These are phyloP conservation scores for Coemansia sp. DNA, from an alignment of 192 early-diverging fungal species.

Conservation along the genomic window DNA sequence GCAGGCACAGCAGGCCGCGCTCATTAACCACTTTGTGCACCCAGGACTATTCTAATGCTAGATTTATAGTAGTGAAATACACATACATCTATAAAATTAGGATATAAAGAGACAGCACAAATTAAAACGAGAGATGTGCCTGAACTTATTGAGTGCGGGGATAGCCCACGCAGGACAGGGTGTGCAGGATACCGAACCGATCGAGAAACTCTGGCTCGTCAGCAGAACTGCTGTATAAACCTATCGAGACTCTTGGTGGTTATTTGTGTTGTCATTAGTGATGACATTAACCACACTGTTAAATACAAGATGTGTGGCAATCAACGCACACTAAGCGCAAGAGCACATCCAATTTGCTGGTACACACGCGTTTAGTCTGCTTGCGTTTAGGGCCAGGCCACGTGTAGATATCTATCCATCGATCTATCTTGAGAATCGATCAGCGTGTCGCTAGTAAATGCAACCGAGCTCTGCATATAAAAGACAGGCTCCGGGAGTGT, in stretches of 20 bases:
- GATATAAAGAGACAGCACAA: slow-evolving; percentile 7
- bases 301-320: background rate
- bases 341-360: background rate
- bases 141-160: no score
- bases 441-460: background rate
- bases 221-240: background rate
- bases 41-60: slow-evolving; percentile 27
- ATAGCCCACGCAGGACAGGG: slow-evolving; percentile 44
- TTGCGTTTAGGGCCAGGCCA: background rate
- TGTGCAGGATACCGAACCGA: slow-evolving; percentile 39
- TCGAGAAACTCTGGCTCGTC: slow-evolving; percentile 51
- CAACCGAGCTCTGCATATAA: background rate
- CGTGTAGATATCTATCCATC: background rate
- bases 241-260: background rate
- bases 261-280: background rate
- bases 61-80: background rate
- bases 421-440: background rate
- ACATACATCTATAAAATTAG: background rate
- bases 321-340: background rate
- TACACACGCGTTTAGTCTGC: background rate
- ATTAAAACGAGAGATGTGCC: no score
- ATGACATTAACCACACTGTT: background rate
- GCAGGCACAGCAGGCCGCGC: slow-evolving; percentile 39
- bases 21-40: slow-evolving; percentile 38
- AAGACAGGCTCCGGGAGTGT: background rate